A percentile compares a stretch with the other conserved stretches of the same genome.
phyloP scores from a whole-genome alignment of 345 rosid species.

The Syzygium aromaticum region DNA sequence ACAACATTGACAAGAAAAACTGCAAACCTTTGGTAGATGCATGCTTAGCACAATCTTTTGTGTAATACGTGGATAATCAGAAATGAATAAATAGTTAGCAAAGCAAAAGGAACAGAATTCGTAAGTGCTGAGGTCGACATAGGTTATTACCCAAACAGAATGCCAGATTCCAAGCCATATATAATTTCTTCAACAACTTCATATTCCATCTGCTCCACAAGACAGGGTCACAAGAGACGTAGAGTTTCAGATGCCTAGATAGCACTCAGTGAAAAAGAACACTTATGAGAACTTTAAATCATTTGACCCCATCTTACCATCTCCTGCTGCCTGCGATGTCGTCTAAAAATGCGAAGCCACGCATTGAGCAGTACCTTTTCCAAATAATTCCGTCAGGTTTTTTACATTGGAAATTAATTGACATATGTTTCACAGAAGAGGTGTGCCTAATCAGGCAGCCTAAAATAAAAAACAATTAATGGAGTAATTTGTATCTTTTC shows the following conservation, averaged over 20 bases:
- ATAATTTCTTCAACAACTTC: conserved; percentile 99
- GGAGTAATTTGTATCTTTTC: neutral
- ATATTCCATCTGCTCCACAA: conserved; percentile 59
- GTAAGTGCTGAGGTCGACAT: neutral
- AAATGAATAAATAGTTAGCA: neutral
- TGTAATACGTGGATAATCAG: neutral
- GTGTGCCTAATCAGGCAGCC: neutral
- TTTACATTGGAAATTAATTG: neutral
- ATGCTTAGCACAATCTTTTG: neutral
- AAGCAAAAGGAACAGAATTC: neutral
- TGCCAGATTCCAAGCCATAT: conserved; percentile 92
- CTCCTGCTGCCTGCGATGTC: conserved; percentile 79
- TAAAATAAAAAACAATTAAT: neutral
- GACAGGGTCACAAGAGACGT: neutral
- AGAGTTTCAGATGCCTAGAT: neutral
- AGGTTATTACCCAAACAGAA: conserved; percentile 70
- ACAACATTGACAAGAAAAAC: neutral
- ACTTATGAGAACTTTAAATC: neutral
- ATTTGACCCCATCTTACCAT: conserved; percentile 24
- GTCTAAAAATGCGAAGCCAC: conserved; percentile 83
- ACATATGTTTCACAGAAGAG: neutral
- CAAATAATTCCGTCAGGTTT: neutral
- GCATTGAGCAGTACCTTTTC: conserved; percentile 71
- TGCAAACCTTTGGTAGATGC: neutral
- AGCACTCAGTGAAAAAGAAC: neutral